phyloP scores from a whole-genome alignment of 148 eudicot species.

The Polygonum aviculare region DNA sequence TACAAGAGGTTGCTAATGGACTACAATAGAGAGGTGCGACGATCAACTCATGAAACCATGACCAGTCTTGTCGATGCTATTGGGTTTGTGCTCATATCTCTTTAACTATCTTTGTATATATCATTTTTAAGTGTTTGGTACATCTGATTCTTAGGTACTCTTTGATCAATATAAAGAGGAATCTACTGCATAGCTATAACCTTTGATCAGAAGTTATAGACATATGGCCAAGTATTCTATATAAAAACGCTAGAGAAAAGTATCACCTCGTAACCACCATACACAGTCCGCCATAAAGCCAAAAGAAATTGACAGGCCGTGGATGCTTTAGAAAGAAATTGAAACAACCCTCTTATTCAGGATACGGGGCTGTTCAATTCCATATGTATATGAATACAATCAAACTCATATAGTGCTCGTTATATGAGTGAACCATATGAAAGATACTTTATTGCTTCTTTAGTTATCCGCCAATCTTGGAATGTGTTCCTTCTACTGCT shows the following conservation, averaged over 20 bases:
- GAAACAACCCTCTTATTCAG: background rate
- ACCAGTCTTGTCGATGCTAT: constrained; percentile 51
- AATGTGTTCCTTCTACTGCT: background rate
- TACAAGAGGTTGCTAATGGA: constrained; percentile 89
- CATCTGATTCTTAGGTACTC: background rate
- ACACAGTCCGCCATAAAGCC: background rate
- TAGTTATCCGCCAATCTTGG: background rate
- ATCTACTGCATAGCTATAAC: background rate
- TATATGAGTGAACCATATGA: background rate
- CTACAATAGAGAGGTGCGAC: constrained; percentile 87
- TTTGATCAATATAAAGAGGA: background rate
- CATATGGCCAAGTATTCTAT: background rate
- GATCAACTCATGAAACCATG: constrained; percentile 91
- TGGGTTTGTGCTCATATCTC: constrained; percentile 43
- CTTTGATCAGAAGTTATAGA: background rate
- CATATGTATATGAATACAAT: background rate
- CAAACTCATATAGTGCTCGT: background rate
- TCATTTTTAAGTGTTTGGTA: background rate
- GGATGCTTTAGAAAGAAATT: background rate
- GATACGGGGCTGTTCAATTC: background rate
- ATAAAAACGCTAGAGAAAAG: background rate
- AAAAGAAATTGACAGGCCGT: background rate
- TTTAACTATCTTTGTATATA: background rate
- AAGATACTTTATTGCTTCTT: background rate
- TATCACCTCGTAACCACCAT: background rate